Evolutionary conservation across 805 yeast genomes (phyloP).

Genomic region (Myxozyma mucilagina): DNA sequence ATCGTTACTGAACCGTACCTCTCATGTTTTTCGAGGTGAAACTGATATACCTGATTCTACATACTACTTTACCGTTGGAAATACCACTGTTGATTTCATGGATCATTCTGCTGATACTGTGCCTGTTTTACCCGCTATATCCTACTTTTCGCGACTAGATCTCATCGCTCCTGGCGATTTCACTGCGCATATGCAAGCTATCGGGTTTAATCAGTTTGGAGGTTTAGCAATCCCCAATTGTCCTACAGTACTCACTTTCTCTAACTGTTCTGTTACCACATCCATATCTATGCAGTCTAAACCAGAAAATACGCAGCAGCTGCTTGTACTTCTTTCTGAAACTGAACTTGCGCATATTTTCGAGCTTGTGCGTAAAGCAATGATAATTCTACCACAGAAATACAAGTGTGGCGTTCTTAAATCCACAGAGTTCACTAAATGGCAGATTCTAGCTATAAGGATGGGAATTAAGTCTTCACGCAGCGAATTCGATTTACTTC

Average conservation of each 20-base stretch:
- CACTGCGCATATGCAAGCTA: background rate
- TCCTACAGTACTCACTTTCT: background rate
- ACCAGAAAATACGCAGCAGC: background rate
- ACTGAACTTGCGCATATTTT: background rate
- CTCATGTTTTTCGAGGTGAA: background rate
- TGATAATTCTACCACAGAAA: background rate
- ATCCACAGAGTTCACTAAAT: background rate
- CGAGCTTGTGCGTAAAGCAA: background rate
- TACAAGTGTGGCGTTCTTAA: background rate
- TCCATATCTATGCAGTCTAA: background rate
- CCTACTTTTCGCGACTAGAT: conserved; percentile 1
- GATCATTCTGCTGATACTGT: background rate
- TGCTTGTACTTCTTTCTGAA: background rate
- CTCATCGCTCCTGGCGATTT: background rate
- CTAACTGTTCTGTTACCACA: conserved; percentile 1
- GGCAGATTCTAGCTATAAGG: conserved; percentile 1
- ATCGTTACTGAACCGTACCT: background rate
- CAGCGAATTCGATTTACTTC: background rate
- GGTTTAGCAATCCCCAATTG: conserved; percentile 2
- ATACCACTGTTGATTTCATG: background rate
- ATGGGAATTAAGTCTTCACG: background rate
- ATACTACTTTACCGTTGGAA: background rate
- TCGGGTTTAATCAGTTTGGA: conserved; percentile 5
- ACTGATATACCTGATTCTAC: background rate
- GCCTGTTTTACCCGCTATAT: background rate